Evolutionary conservation across 345 rosid species (phyloP), one percentile per base, ranked within the genome.

Genomic region (Clausena lansium): DNA sequence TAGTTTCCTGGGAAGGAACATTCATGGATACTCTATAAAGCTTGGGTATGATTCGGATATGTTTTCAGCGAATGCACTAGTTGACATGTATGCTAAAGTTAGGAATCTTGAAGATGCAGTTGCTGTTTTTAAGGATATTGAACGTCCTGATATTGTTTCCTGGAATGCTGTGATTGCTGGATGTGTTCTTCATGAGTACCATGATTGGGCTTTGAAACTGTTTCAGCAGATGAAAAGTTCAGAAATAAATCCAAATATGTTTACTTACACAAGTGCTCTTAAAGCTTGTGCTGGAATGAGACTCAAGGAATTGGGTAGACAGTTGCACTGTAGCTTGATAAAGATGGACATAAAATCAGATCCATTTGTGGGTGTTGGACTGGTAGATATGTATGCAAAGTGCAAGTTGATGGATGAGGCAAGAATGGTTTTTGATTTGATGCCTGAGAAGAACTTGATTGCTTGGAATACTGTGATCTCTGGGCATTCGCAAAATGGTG

Each of bases 101-200:
- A 87, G 90, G 54, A 62, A 52, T 71, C 83, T 87, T 70, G 85
- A 84, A 25, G 90, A 85, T 68, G 82, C 92, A 8, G 60, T 83
- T 45, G 4, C 62, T 65, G 81, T 82, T 74, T 89, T 91, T 75
- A 36, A 85, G 72, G 86, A 82, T 68, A 91, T 91, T 52, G 45
- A 47, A 1, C 61, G 75, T 80, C 90, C 92, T n/a, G 91, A 87
- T 77, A 79, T 89, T 68, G 90, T 91, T 77, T 85, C 91, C 50
- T 91, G 94, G 92, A 91, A 89, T 83, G 89, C 94, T 74, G 71
- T 87, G 62, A 89, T 87, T 70, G 91, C 90, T 14, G 90, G 92
- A 55, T 89, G 90, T 75, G 88, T 86, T 74, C 88, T 85, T 66
- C 89, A 81, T 54, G 87, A 80, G 77, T 38, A 79, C 52, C 74